phyloP scores from a whole-genome alignment of 495 filamentous ascomycete genomes.

The Bathelium albidoporum region DNA sequence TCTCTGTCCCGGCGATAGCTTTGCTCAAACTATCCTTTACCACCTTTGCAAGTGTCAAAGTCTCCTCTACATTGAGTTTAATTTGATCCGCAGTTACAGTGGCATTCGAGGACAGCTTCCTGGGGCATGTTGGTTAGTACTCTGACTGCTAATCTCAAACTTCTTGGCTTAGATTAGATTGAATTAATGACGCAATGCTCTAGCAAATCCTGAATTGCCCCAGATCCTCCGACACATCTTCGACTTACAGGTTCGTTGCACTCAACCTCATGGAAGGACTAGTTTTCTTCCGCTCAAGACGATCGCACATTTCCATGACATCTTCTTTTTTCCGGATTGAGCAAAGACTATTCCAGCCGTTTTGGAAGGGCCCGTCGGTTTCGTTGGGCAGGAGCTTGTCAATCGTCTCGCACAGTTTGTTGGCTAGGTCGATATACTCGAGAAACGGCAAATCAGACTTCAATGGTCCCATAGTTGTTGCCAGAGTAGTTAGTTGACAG shows the following conservation, averaged over 20 bases:
- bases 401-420: slow-evolving; percentile 6
- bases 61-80: background rate
- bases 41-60: background rate
- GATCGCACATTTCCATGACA: slow-evolving; percentile 7
- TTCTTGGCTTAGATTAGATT: too few species aligned
- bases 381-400: slow-evolving; percentile 7
- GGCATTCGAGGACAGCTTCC: background rate
- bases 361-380: slow-evolving; percentile 1
- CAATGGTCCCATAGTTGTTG: slow-evolving; percentile 4
- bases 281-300: slow-evolving; percentile 8
- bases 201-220: too few species aligned
- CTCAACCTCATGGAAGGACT: slow-evolving; percentile 7
- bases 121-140: background rate
- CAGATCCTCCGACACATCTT: too few species aligned
- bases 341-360: slow-evolving; percentile 6
- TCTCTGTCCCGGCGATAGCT: background rate
- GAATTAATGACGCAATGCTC: too few species aligned
- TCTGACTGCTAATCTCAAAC: background rate
- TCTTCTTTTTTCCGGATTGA: slow-evolving; percentile 7
- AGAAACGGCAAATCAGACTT: slow-evolving; percentile 7
- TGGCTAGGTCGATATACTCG: slow-evolving; percentile 4
- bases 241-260: slow-evolving; percentile 7
- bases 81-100: background rate
- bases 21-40: background rate
- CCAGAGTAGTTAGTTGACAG: background rate